phyloP scores from a whole-genome alignment of 139 green algal species.

The Chlorella sorokiniana region DNA sequence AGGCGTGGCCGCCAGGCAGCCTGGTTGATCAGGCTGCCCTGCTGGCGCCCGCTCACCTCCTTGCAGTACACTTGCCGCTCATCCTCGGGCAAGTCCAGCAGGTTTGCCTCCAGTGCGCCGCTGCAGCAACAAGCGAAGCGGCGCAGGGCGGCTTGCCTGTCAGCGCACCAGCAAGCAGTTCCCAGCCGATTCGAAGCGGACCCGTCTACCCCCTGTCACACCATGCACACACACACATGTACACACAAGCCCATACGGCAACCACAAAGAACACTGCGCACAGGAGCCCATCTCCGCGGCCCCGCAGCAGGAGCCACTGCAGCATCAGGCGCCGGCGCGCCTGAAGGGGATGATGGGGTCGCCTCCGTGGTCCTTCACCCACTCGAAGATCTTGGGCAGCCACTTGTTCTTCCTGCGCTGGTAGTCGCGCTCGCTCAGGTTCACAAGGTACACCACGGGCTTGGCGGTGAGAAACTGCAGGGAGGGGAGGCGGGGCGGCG shows the following conservation, averaged over 20 bases:
- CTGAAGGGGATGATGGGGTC: constrained; percentile 97
- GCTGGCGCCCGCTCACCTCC: constrained; percentile 43
- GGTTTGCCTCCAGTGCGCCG: constrained; percentile 84
- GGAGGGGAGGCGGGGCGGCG: background rate
- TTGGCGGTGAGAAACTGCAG: constrained; percentile 88
- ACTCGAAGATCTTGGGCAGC: constrained; percentile 93
- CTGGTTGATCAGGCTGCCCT: too few relatives aligned
- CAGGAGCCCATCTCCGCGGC: too few relatives aligned
- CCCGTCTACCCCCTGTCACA: too few relatives aligned
- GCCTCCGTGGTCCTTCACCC: constrained; percentile 84
- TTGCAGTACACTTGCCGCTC: constrained; percentile 79
- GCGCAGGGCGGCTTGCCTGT: too few relatives aligned
- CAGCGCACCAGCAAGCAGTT: too few relatives aligned
- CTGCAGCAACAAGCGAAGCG: background rate
- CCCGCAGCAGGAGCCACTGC: too few relatives aligned
- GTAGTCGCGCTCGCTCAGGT: constrained; percentile 92
- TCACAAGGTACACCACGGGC: constrained; percentile 96
- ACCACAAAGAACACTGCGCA: too few relatives aligned
- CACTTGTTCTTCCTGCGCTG: constrained; percentile 99
- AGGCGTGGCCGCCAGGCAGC: background rate
- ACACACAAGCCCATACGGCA: too few relatives aligned
- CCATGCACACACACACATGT: too few relatives aligned
- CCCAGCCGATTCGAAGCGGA: too few relatives aligned
- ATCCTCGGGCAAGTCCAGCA: constrained; percentile 89
- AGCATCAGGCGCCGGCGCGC: too few relatives aligned